A percentile compares a stretch with the other conserved stretches of the same genome.
Evolutionary conservation across 2,329 filamentous ascomycete genomes (phyloP).

Genomic region (Chaetomium sp.): DNA sequence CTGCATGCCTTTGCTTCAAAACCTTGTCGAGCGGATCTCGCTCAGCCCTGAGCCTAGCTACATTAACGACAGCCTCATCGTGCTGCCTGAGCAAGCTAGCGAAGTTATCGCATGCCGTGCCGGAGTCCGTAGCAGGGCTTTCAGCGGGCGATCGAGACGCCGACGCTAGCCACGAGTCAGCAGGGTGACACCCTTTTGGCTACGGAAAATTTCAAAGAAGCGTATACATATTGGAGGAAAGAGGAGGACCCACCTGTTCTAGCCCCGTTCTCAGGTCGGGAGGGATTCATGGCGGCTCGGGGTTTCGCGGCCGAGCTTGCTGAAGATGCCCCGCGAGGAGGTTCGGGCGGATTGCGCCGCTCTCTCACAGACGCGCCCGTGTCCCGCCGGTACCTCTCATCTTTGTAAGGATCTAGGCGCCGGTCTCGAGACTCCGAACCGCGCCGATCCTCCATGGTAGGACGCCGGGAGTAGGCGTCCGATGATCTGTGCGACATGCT

Average conservation of each 20-base stretch:
- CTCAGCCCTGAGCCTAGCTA: constrained; percentile 22
- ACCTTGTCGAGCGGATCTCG: constrained; percentile 24
- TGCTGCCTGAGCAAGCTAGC: constrained; percentile 6
- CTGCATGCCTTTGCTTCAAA: constrained; percentile 25
- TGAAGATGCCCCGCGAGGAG: background rate
- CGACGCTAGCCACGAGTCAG: constrained; percentile 14
- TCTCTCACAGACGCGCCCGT: constrained; percentile 19
- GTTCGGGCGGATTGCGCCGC: constrained; percentile 11
- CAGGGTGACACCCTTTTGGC: background rate
- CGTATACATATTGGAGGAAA: background rate
- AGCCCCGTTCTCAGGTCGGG: constrained; percentile 9
- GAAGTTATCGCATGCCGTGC: constrained; percentile 2
- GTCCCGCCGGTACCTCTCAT: constrained; percentile 25
- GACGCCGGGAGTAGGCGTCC: constrained; percentile 30
- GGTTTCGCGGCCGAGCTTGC: background rate
- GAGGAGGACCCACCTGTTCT: constrained; percentile 16
- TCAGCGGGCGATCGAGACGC: constrained; percentile 8
- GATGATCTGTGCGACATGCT: constrained; percentile 26
- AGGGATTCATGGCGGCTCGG: background rate
- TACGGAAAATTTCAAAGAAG: background rate
- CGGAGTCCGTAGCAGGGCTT: background rate
- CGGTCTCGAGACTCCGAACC: constrained; percentile 20
- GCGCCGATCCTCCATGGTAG: constrained; percentile 29
- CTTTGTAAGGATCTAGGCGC: constrained; percentile 19
- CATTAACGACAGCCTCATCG: constrained; percentile 8